These are phyloP conservation scores for Kwoniella mangroviensis DNA, from an alignment of 768 basidiomycete genomes.

Conservation along the genomic window DNA sequence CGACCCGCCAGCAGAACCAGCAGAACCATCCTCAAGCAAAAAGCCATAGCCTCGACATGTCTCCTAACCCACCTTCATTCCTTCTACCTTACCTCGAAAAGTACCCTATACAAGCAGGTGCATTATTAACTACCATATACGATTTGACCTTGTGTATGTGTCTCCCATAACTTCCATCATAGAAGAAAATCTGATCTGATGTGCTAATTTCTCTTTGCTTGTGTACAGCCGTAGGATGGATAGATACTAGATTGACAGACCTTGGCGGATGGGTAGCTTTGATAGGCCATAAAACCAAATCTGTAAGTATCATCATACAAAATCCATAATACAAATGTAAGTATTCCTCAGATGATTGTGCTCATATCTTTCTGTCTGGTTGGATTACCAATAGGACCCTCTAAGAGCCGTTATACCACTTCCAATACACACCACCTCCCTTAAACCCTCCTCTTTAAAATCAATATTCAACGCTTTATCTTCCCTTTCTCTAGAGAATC, in stretches of 20 bases:
- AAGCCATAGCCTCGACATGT: not conserved
- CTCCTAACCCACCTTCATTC: conserved; percentile 5
- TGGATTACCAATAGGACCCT: conserved; percentile 44
- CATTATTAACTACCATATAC: conserved; percentile 48
- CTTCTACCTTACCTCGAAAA: conserved; percentile 34
- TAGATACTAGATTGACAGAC: conserved; percentile 40
- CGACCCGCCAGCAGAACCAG: not conserved
- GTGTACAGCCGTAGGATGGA: conserved; percentile 53
- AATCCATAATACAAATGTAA: not conserved
- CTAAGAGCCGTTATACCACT: conserved; percentile 50
- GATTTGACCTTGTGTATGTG: conserved; percentile 53
- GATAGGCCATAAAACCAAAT: conserved; percentile 48
- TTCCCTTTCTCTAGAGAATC: conserved; percentile 1
- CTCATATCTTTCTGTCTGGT: too few species aligned
- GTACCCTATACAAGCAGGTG: conserved; percentile 51
- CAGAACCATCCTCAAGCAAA: not conserved
- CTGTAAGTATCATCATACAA: conserved; percentile 30
- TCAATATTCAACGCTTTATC: conserved; percentile 40
- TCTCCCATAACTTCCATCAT: not conserved
- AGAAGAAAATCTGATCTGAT: not conserved
- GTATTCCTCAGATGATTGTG: too few species aligned
- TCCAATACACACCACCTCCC: conserved; percentile 51
- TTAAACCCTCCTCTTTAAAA: conserved; percentile 48
- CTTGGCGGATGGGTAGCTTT: conserved; percentile 50
- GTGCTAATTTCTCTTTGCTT: not conserved